A percentile compares a stretch with the other conserved stretches of the same genome.
Conservation (phyloP, 441 rosid genomes). For the Kokia cookei region DNA sequence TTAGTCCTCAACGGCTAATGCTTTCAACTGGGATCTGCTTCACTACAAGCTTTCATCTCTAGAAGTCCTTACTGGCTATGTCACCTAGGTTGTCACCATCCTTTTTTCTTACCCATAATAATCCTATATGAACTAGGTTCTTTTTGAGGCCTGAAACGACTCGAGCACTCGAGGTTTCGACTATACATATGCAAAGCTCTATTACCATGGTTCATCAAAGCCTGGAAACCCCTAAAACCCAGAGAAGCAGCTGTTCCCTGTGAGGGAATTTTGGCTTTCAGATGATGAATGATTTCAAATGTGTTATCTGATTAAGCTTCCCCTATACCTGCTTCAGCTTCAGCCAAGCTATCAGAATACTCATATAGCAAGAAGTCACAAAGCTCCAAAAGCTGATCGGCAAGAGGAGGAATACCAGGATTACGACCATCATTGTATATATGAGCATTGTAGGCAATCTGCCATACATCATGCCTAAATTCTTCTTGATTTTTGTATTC, state of each 20-base stretch:
- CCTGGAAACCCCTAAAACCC: not conserved
- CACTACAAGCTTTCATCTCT: not conserved
- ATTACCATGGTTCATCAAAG: not conserved
- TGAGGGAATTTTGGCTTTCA: not conserved
- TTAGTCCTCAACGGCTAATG: not conserved
- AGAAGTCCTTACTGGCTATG: not conserved
- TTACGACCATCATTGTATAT: slow-evolving; percentile 71
- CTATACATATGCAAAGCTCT: not conserved
- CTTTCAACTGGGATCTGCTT: not conserved
- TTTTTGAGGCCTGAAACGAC: not conserved
- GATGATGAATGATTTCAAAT: not conserved
- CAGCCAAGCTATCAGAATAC: slow-evolving; percentile 33
- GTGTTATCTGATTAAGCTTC: slow-evolving; percentile 9
- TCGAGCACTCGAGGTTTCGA: not conserved
- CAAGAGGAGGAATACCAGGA: slow-evolving; percentile 94
- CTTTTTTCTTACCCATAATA: not conserved
- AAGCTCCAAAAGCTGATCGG: slow-evolving; percentile 90
- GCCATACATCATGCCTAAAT: slow-evolving; percentile 89
- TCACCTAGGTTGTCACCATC: not conserved
- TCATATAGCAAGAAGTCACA: slow-evolving; percentile 74
- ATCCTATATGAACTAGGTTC: not conserved
- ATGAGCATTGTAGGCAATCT: slow-evolving; percentile 81
- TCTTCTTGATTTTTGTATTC: slow-evolving; percentile 68
- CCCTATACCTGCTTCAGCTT: slow-evolving; percentile 76
- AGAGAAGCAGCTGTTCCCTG: not conserved